Conservation (phyloP, 345 rosid genomes). For the Noccaea caerulescens region DNA sequence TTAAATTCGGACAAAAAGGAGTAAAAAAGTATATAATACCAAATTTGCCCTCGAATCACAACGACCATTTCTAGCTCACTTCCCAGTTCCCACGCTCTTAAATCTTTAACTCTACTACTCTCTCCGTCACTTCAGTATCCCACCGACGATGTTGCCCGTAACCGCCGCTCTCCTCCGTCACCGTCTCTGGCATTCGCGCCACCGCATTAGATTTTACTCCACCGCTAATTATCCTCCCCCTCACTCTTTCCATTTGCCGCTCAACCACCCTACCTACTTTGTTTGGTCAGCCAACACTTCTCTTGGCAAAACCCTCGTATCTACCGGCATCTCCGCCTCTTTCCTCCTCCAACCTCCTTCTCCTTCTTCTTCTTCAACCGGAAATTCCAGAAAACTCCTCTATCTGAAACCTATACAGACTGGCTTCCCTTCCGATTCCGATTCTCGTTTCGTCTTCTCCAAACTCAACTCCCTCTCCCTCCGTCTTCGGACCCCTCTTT, state of each 20-base stretch:
- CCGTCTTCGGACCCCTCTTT: constrained; percentile 51
- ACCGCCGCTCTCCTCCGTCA: constrained; percentile 38
- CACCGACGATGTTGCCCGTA: constrained; percentile 35
- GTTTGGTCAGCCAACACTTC: constrained; percentile 92
- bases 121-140: constrained; percentile 17
- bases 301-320: constrained; percentile 92
- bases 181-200: constrained; percentile 33
- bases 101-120: not conserved
- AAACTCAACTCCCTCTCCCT: constrained; percentile 69
- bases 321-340: constrained; percentile 87
- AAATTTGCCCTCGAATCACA: constrained; percentile 5
- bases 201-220: constrained; percentile 6
- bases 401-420: constrained; percentile 92
- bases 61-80: not conserved
- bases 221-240: constrained; percentile 2
- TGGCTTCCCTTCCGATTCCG: constrained; percentile 92
- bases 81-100: not conserved
- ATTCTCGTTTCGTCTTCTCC: constrained; percentile 73
- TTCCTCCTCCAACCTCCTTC: constrained; percentile 64
- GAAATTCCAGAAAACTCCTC: constrained; percentile 49
- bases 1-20: not conserved
- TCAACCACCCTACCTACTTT: constrained; percentile 69
- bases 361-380: constrained; percentile 33
- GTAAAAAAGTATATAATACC: not conserved
- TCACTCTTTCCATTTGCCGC: constrained; percentile 49